A percentile compares a stretch with the other conserved stretches of the same genome.
phyloP scores from a whole-genome alignment of 177 flowering plant species.

The Tripterygium wilfordii region DNA sequence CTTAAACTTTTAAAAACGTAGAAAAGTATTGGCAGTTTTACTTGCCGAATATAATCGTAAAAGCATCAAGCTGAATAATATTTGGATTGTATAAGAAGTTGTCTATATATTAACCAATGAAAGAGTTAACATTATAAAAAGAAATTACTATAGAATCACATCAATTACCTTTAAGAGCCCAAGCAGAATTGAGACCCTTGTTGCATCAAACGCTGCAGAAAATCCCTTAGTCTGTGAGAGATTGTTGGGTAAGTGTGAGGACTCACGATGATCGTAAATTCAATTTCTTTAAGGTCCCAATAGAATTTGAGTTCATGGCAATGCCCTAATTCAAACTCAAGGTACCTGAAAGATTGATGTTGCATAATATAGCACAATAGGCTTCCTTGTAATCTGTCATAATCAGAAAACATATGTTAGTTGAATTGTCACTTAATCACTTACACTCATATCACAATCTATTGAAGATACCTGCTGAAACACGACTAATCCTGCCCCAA shows the following conservation, averaged over 20 bases:
- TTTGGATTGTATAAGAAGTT: too few species aligned
- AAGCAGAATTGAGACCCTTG: conserved; percentile 85
- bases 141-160: too few species aligned
- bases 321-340: background rate
- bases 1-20: too few species aligned
- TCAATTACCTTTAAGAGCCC: conserved; percentile 93
- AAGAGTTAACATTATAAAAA: too few species aligned
- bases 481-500: conserved; percentile 85
- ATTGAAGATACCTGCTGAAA: conserved; percentile 80
- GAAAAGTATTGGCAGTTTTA: too few species aligned
- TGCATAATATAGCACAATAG: conserved; percentile 97
- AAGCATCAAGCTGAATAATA: too few species aligned
- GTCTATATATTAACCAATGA: too few species aligned
- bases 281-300: too few species aligned
- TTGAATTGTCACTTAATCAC: background rate
- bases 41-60: too few species aligned
- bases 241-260: conserved; percentile 7
- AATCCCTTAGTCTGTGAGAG: conserved; percentile 83
- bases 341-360: conserved; percentile 85
- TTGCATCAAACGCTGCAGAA: conserved; percentile 93
- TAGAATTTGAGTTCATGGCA: too few species aligned
- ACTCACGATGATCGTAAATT: too few species aligned
- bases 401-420: conserved; percentile 4
- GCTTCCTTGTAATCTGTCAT: conserved; percentile 96
- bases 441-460: background rate